phyloP scores from a whole-genome alignment of 441 rosid species.

The Adansonia rubrostipa region DNA sequence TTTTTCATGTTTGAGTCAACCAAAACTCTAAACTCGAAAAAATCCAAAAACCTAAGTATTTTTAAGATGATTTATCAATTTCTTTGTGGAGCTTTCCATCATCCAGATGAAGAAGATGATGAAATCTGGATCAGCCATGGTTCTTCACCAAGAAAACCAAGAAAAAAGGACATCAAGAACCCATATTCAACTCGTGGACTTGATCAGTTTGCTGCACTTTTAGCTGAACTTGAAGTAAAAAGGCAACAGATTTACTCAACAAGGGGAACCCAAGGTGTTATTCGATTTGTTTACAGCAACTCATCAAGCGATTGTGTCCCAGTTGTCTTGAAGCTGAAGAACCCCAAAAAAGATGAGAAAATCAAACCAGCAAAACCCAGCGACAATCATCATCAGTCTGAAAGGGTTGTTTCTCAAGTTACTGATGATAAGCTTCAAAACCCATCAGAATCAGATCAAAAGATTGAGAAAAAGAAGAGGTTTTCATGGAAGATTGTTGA shows the following conservation, averaged over 20 bases:
- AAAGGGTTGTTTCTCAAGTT: neutral
- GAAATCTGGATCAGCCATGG: constrained; percentile 27
- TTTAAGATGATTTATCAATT: constrained; percentile 18
- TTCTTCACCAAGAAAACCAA: constrained; percentile 45
- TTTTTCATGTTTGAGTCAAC: too few relatives aligned
- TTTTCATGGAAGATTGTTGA: constrained; percentile 29
- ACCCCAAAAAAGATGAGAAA: constrained; percentile 25
- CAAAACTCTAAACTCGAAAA: too few relatives aligned
- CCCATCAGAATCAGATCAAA: constrained; percentile 21
- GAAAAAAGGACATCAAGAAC: constrained; percentile 49
- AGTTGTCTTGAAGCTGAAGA: constrained; percentile 47
- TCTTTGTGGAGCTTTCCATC: constrained; percentile 40
- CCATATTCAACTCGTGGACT: constrained; percentile 60
- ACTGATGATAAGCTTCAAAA: neutral
- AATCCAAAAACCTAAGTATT: too few relatives aligned
- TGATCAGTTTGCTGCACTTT: constrained; percentile 58
- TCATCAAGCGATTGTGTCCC: constrained; percentile 46
- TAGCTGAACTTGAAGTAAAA: constrained; percentile 62
- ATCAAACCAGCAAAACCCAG: neutral
- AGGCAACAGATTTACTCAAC: constrained; percentile 52
- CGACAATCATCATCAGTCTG: neutral
- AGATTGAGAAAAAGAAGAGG: constrained; percentile 22
- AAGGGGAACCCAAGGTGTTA: constrained; percentile 43
- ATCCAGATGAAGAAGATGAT: constrained; percentile 33
- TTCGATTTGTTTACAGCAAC: constrained; percentile 52